Percentiles rank a stretch among this genome's conserved stretches.
phyloP scores from a whole-genome alignment of 306 rosid genomes.

The Senna siamea region DNA sequence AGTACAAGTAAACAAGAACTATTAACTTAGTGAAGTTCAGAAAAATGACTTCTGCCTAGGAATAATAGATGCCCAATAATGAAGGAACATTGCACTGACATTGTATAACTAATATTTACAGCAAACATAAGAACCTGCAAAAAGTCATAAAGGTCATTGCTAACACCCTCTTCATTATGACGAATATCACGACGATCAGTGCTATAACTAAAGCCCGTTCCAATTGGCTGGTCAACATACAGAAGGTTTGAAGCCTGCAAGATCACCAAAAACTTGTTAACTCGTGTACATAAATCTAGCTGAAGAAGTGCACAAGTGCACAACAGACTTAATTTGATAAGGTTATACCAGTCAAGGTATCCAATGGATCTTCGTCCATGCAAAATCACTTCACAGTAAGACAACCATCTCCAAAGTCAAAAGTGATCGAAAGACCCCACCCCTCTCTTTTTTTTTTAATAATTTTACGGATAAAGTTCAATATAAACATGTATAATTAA shows the following conservation, averaged over 20 bases:
- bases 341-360: constrained; percentile 10
- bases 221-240: constrained; percentile 95
- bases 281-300: constrained; percentile 21
- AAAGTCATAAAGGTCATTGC: constrained; percentile 91
- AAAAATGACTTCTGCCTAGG: background rate
- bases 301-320: background rate
- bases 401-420: background rate
- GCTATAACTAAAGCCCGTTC: constrained; percentile 94
- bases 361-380: background rate
- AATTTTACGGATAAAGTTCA: background rate
- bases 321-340: background rate
- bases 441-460: background rate
- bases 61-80: constrained; percentile 19
- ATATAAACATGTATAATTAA: background rate
- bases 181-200: constrained; percentile 79
- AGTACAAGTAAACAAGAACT: background rate
- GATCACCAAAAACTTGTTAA: constrained; percentile 36
- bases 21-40: background rate
- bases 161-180: constrained; percentile 83
- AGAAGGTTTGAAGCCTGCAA: constrained; percentile 89
- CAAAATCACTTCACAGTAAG: background rate
- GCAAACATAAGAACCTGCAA: constrained; percentile 62
- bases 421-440: background rate
- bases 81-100: constrained; percentile 12
- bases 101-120: constrained; percentile 23